These are phyloP conservation scores for Schizophyllum commune DNA, from an alignment of 1,284 basidiomycete species.

Conservation along the genomic window DNA sequence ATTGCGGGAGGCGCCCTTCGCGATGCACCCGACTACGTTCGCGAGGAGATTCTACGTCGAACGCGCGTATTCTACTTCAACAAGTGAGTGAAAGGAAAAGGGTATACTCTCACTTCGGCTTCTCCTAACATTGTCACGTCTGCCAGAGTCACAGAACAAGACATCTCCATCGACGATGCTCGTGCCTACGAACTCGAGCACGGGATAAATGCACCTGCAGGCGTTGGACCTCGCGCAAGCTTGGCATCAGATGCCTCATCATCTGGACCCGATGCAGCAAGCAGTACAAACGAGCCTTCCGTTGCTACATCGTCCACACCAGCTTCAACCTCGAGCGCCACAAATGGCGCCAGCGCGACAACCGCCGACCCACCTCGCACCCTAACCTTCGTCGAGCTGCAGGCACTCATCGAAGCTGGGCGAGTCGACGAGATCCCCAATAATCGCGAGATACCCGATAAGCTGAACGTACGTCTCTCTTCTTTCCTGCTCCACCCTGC, in stretches of 20 bases:
- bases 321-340: too few relatives aligned
- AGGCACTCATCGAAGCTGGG: constrained; percentile 61
- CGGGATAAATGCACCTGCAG: background rate
- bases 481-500: too few relatives aligned
- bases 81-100: constrained; percentile 31
- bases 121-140: background rate
- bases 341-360: too few relatives aligned
- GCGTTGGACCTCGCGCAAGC: background rate
- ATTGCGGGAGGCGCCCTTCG: constrained; percentile 33
- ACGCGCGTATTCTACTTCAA: constrained; percentile 69
- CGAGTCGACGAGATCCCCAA: constrained; percentile 68
- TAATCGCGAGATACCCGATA: constrained; percentile 59
- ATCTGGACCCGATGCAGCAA: background rate
- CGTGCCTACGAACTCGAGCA: constrained; percentile 10
- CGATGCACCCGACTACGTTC: constrained; percentile 30
- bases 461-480: constrained; percentile 44
- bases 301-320: background rate
- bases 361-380: constrained; percentile 20
- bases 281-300: background rate
- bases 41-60: constrained; percentile 39
- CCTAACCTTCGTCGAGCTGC: constrained; percentile 59
- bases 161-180: constrained; percentile 10
- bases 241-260: background rate
- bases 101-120: background rate
- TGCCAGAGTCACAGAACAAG: constrained; percentile 9